Percentiles rank a stretch among this genome's conserved stretches.
Evolutionary conservation across 306 rosid genomes (phyloP).

Genomic region (Rosa rugosa): DNA sequence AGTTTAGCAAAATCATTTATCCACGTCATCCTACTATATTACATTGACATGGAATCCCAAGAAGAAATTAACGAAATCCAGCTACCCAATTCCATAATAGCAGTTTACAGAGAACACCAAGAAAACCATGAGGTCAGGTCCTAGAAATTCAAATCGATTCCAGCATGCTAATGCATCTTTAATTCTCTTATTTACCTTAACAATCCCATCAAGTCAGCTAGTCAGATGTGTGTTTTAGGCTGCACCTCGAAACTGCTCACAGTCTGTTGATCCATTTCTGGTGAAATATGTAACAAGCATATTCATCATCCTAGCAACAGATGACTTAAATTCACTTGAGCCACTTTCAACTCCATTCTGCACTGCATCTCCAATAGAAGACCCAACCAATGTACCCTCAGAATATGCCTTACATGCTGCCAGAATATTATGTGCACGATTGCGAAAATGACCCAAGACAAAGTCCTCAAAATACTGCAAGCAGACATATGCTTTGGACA

Average conservation of each 20-base stretch:
- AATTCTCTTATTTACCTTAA: slow-evolving; percentile 20
- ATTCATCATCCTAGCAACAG: slow-evolving; percentile 56
- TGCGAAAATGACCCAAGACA: slow-evolving; percentile 53
- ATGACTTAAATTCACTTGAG: slow-evolving; percentile 41
- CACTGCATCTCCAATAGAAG: slow-evolving; percentile 28
- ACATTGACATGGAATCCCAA: slow-evolving; percentile 9
- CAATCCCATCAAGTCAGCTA: slow-evolving; percentile 14
- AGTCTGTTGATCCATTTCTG: slow-evolving; percentile 60
- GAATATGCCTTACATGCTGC: slow-evolving; percentile 55
- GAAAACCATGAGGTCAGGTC: background rate
- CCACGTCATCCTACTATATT: background rate
- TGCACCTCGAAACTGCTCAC: slow-evolving; percentile 47
- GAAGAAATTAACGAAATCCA: slow-evolving; percentile 6
- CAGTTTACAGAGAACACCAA: background rate
- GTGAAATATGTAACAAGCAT: slow-evolving; percentile 57
- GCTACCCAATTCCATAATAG: background rate
- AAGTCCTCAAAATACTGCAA: slow-evolving; percentile 79
- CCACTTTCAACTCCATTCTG: background rate
- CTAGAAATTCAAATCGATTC: background rate
- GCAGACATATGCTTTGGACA: background rate
- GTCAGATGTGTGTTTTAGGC: slow-evolving; percentile 20
- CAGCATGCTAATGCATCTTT: background rate
- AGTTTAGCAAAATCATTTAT: slow-evolving; percentile 3
- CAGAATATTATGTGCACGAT: slow-evolving; percentile 50
- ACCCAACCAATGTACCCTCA: slow-evolving; percentile 60